phyloP scores from a whole-genome alignment of 2,329 filamentous ascomycete species.

The Hymenoscyphus albidus region DNA sequence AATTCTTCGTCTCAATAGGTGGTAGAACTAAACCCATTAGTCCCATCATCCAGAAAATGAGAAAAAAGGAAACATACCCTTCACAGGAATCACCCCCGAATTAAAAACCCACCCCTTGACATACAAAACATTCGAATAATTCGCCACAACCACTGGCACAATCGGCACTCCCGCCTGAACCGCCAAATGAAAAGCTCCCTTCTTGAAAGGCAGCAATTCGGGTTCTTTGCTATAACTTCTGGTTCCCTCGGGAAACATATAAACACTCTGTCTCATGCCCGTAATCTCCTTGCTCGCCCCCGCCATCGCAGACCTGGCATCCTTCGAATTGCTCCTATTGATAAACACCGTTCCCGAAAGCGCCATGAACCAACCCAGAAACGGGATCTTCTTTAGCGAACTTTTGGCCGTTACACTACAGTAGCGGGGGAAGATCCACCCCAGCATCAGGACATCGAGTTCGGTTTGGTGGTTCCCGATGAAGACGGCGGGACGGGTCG shows the following conservation, averaged over 20 bases:
- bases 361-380: constrained; percentile 93
- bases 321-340: constrained; percentile 79
- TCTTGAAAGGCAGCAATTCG: constrained; percentile 90
- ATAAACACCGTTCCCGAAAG: constrained; percentile 92
- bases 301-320: constrained; percentile 80
- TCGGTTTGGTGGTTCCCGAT: constrained; percentile 96
- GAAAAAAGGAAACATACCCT: constrained; percentile 50
- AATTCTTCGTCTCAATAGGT: constrained; percentile 71
- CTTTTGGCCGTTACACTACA: constrained; percentile 92
- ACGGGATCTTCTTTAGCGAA: constrained; percentile 70
- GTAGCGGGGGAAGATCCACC: constrained; percentile 82
- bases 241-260: constrained; percentile 90
- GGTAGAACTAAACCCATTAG: constrained; percentile 57
- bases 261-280: constrained; percentile 68
- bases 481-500: constrained; percentile 77
- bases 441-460: constrained; percentile 89
- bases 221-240: constrained; percentile 83
- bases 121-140: constrained; percentile 71
- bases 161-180: constrained; percentile 92
- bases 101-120: constrained; percentile 62
- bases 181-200: constrained; percentile 95
- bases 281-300: constrained; percentile 79
- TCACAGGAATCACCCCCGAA: constrained; percentile 67
- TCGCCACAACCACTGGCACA: constrained; percentile 77
- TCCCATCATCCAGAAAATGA: background rate